These are phyloP conservation scores for Closterium sp. DNA, from an alignment of 139 green algal species.

Conservation along the genomic window DNA sequence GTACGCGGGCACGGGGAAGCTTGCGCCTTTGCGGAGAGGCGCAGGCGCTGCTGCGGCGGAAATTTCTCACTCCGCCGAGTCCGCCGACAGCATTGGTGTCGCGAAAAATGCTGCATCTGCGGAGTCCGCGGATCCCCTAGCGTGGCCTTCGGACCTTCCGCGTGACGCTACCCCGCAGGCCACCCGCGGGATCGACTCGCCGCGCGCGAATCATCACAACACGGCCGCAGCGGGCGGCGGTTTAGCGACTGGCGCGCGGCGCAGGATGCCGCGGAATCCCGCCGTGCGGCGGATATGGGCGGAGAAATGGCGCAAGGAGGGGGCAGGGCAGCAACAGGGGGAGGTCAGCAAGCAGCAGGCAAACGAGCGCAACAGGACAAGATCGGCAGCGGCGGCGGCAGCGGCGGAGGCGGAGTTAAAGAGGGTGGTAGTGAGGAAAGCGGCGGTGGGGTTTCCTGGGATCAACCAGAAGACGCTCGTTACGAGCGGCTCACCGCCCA, in stretches of 20 bases:
- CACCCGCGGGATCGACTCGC: background rate
- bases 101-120: background rate
- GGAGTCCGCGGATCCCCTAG: background rate
- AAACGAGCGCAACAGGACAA: background rate
- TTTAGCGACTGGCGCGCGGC: background rate
- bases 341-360: background rate
- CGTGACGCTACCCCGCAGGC: background rate
- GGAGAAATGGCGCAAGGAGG: background rate
- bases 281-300: background rate
- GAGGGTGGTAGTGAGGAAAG: background rate
- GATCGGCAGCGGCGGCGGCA: too few relatives aligned
- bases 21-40: background rate
- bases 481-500: background rate
- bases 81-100: background rate
- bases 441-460: background rate
- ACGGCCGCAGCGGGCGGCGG: background rate
- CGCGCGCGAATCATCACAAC: background rate
- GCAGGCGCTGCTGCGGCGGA: background rate
- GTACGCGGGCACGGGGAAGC: background rate
- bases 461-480: background rate
- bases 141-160: background rate
- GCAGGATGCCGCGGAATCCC: background rate
- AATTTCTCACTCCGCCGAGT: background rate
- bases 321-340: background rate
- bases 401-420: background rate